A percentile compares a stretch with the other conserved stretches of the same genome.
These are phyloP conservation scores for Candida montana DNA, from an alignment of 805 yeast genomes.

Conservation along the genomic window DNA sequence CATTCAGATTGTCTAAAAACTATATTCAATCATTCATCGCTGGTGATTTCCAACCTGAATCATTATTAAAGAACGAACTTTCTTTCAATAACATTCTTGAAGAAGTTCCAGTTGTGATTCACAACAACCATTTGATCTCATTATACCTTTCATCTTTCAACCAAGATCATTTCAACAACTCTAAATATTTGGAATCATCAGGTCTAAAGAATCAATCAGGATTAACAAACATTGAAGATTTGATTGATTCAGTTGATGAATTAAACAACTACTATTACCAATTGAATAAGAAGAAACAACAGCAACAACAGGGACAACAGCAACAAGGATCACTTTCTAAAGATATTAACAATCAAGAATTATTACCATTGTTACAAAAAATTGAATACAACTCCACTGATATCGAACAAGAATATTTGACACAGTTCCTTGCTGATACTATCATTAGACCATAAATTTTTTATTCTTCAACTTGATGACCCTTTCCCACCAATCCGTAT, in stretches of 20 bases:
- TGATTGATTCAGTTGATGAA: constrained; percentile 24
- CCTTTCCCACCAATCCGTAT: neutral
- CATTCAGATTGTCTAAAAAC: constrained; percentile 58
- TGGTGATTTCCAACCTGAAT: constrained; percentile 62
- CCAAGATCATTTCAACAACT: constrained; percentile 17
- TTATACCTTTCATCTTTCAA: constrained; percentile 40
- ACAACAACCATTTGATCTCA: constrained; percentile 63
- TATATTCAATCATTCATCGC: constrained; percentile 47
- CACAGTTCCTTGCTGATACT: constrained; percentile 20
- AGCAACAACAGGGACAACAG: constrained; percentile 4
- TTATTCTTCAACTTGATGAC: neutral
- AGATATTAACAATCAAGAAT: constrained; percentile 19
- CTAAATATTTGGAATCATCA: constrained; percentile 17
- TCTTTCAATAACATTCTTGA: constrained; percentile 63
- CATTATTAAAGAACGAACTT: constrained; percentile 53
- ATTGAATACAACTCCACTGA: constrained; percentile 25
- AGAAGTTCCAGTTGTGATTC: constrained; percentile 61
- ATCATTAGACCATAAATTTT: constrained; percentile 17
- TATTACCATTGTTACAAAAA: constrained; percentile 27
- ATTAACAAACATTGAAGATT: constrained; percentile 16
- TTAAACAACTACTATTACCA: constrained; percentile 23
- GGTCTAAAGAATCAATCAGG: constrained; percentile 16
- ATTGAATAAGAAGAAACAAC: constrained; percentile 19
- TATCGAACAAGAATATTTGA: constrained; percentile 20
- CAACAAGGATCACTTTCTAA: neutral